phyloP scores from a whole-genome alignment of 2,329 filamentous ascomycete species.

The Colletotrichum incanum region DNA sequence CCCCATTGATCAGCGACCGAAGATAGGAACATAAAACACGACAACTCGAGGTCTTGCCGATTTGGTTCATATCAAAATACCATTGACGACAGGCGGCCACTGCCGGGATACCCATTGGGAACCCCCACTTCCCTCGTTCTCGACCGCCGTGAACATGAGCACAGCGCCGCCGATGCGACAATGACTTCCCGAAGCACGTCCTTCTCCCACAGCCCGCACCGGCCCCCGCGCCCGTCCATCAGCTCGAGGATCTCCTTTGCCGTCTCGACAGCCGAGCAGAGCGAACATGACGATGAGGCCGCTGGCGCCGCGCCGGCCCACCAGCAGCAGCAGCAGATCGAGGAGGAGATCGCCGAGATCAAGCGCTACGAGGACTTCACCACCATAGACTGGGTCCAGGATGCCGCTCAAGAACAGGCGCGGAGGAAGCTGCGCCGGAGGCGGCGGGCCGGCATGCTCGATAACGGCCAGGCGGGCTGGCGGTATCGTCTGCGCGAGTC shows the following conservation, averaged over 20 bases:
- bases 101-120: background rate
- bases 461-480: conserved; percentile 81
- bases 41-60: background rate
- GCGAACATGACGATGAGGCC: conserved; percentile 67
- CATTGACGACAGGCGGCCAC: background rate
- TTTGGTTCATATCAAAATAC: background rate
- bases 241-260: conserved; percentile 78
- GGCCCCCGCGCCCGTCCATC: conserved; percentile 68
- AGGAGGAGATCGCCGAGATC: conserved; percentile 97
- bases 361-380: conserved; percentile 99
- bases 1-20: conserved; percentile 23
- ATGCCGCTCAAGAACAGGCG: conserved; percentile 91
- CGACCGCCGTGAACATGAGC: conserved; percentile 56
- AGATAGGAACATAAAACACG: background rate
- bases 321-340: conserved; percentile 76
- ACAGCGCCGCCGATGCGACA: conserved; percentile 50
- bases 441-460: conserved; percentile 80
- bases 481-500: conserved; percentile 85
- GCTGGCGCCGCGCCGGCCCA: conserved; percentile 50
- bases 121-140: background rate
- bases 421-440: conserved; percentile 83
- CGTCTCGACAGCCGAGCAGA: conserved; percentile 76
- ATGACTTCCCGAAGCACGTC: conserved; percentile 71
- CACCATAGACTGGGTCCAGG: conserved; percentile 99
- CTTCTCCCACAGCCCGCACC: conserved; percentile 58